A percentile compares a stretch with the other conserved stretches of the same genome.
phyloP scores from a whole-genome alignment of 1,139 yeast genomes.

The Geotrichum siamense region DNA sequence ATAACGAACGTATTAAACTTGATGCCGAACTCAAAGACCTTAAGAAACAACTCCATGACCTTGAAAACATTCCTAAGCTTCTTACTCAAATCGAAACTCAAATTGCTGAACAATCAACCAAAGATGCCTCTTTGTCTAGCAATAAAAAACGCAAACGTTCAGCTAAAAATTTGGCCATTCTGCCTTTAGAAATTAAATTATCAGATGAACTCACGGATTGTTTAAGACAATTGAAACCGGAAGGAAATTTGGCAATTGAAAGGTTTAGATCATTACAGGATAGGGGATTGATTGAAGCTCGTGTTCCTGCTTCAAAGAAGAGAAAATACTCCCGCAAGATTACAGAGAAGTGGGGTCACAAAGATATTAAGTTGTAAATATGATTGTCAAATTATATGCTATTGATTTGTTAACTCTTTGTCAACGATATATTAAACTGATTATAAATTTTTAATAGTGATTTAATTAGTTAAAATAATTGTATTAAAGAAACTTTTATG shows the following conservation, averaged over 20 bases:
- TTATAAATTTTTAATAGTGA: background rate
- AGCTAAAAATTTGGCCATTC: slow-evolving; percentile 44
- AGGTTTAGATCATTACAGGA: slow-evolving; percentile 76
- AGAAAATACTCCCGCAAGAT: slow-evolving; percentile 61
- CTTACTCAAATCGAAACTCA: slow-evolving; percentile 24
- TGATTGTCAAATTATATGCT: too few relatives aligned
- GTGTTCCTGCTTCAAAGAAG: slow-evolving; percentile 63
- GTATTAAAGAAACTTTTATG: too few relatives aligned
- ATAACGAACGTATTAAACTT: slow-evolving; percentile 52
- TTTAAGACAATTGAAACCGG: slow-evolving; percentile 77
- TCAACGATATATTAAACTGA: background rate
- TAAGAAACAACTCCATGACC: slow-evolving; percentile 49
- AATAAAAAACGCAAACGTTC: slow-evolving; percentile 26
- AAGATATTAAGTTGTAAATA: slow-evolving; percentile 62
- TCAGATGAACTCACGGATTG: slow-evolving; percentile 85
- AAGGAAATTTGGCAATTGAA: slow-evolving; percentile 80
- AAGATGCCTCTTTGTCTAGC: slow-evolving; percentile 10
- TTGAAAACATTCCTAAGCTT: slow-evolving; percentile 37
- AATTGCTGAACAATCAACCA: slow-evolving; percentile 23
- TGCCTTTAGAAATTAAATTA: slow-evolving; percentile 75
- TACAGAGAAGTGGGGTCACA: slow-evolving; percentile 88
- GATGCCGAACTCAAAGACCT: slow-evolving; percentile 54
- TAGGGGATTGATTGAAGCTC: slow-evolving; percentile 77
- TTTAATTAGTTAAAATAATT: too few relatives aligned
- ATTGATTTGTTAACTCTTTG: background rate